These are phyloP conservation scores for Dactylellina haptotyla DNA, from an alignment of 2,329 filamentous ascomycete genomes.

Conservation along the genomic window DNA sequence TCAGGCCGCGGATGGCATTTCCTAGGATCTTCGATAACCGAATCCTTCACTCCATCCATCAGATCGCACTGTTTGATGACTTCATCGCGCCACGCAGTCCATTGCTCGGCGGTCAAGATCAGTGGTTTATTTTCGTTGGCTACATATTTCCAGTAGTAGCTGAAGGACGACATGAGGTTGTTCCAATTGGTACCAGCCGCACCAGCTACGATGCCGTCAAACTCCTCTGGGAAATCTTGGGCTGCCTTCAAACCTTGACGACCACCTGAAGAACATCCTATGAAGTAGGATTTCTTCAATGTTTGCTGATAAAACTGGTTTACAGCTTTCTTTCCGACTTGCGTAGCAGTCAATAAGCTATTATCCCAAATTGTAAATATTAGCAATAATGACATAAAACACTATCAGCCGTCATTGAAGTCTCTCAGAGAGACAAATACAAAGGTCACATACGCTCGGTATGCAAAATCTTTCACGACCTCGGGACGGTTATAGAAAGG, in stretches of 20 bases:
- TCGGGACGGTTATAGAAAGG: conserved; percentile 46
- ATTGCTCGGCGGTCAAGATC: conserved; percentile 59
- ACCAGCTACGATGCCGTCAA: conserved; percentile 65
- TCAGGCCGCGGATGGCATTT: conserved; percentile 60
- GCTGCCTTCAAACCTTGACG: conserved; percentile 64
- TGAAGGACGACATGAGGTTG: conserved; percentile 63
- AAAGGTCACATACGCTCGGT: conserved; percentile 31
- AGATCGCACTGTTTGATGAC: conserved; percentile 66
- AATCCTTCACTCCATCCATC: conserved; percentile 65
- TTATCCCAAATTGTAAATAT: background rate
- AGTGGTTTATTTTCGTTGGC: conserved; percentile 59
- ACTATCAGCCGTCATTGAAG: no score
- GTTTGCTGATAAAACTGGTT: conserved; percentile 19
- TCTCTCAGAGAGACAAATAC: no score
- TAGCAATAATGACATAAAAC: background rate
- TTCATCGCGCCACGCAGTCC: conserved; percentile 60
- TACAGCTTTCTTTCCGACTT: conserved; percentile 35
- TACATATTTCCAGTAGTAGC: conserved; percentile 62
- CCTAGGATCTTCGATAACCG: conserved; percentile 62
- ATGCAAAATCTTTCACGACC: conserved; percentile 48
- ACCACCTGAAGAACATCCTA: conserved; percentile 65
- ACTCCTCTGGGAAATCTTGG: conserved; percentile 64
- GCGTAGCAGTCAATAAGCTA: conserved; percentile 24
- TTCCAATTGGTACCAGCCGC: conserved; percentile 63
- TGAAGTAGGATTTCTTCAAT: conserved; percentile 63